Evolutionary conservation across 371 early-diverging fungal species (phyloP), one percentile per base, ranked within the genome.

Genomic region (Haplosporangium sp.): DNA sequence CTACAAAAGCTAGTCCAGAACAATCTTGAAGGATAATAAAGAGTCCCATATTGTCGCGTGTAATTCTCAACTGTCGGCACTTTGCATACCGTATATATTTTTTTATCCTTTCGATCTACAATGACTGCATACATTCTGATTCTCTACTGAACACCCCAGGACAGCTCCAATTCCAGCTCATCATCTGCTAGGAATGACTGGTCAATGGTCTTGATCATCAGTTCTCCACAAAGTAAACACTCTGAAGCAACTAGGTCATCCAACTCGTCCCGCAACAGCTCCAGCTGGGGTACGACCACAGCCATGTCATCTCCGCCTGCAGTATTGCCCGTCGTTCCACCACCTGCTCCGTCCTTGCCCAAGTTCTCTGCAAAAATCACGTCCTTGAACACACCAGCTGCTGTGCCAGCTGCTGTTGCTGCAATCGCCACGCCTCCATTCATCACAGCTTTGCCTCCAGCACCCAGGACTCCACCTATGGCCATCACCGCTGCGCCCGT

Each of bases 161-260:
- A 82, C 57, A 76, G 58, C 40, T 85, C 73, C 12, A 79, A 62
- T 1, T 90, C 92, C 8, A 64, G 69, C 54, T 90, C 91, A 20
- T 89, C 88, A 23, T 69, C 62, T 9, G 73, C 71, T 43, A 94
- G 75, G 68, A 96, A 93, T 10, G 94, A 93, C 66, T 86, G 84
- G 52, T 90, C 92, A 45, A 95, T 90, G 16, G 89, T 86, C 68
- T 88, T 88, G 74, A 96, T 94, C 92, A 95, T 95, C 37, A 91
- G 75, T 58, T 96, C 96, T 18, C 96, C 95, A 54, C 97, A 97
- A 9, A 95, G 79, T 11, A 89, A 81, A 81, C 97, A 97, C 75
- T 97, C 96, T 7, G 86, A 85, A 1, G 95, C 94, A 1, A 97
- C 87, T 42, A 95, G 76, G 18, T 92, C 87, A 60, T 96, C 95